phyloP scores from a whole-genome alignment of 345 rosid species.

The Populus pruinosa region DNA sequence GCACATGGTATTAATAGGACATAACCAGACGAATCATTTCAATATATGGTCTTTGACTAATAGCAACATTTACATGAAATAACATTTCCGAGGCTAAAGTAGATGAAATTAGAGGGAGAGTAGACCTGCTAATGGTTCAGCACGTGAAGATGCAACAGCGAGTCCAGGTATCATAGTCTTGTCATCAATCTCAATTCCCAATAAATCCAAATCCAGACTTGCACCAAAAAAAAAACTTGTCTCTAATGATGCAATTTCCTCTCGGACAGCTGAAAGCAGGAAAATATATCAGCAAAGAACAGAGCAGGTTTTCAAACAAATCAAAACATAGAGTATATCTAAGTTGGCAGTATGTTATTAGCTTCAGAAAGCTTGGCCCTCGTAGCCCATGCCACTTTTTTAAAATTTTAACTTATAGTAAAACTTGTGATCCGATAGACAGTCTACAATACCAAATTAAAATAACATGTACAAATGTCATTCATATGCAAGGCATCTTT shows the following conservation, averaged over 20 bases:
- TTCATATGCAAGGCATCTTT: not conserved
- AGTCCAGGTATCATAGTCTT: slow-evolving; percentile 82
- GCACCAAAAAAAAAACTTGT: slow-evolving; percentile 68
- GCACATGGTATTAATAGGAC: not conserved
- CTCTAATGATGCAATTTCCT: slow-evolving; percentile 62
- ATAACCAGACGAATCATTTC: not conserved
- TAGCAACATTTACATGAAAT: not conserved
- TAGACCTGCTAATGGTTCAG: slow-evolving; percentile 82
- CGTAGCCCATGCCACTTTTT: no score
- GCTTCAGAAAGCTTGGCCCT: not conserved
- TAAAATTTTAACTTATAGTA: not conserved
- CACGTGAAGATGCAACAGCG: slow-evolving; percentile 87
- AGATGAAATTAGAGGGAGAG: slow-evolving; percentile 7
- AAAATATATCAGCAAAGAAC: slow-evolving; percentile 8
- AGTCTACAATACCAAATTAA: not conserved
- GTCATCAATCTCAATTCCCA: slow-evolving; percentile 79
- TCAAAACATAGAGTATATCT: not conserved
- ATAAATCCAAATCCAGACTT: slow-evolving; percentile 80
- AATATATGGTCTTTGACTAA: not conserved
- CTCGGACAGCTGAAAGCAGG: slow-evolving; percentile 50
- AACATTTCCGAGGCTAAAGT: not conserved
- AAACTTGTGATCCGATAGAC: not conserved
- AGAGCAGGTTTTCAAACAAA: not conserved
- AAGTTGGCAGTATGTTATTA: not conserved
- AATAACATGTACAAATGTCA: not conserved